Conservation (phyloP, 1,284 basidiomycete genomes). For the Ceratobasidium sp. region DNA sequence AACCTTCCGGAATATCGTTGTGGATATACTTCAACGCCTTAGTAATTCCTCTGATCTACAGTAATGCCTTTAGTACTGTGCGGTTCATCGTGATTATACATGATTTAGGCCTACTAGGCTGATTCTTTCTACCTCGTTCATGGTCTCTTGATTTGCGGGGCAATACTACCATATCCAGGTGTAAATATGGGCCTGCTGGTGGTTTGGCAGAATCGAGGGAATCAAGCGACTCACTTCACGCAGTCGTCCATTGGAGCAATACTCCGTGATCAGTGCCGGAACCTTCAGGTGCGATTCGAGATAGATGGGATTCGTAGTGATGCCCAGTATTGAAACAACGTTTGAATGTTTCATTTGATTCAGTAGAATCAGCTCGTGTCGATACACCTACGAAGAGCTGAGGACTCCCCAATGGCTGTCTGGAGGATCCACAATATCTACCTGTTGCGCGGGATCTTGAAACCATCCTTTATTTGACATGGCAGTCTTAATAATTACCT, state of each 20-base stretch:
- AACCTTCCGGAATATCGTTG: conserved; percentile 3
- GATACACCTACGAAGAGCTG: not conserved
- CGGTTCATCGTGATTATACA: not conserved
- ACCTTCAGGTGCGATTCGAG: not conserved
- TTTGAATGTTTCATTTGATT: conserved; percentile 13
- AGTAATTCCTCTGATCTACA: conserved; percentile 3
- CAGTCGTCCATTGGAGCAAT: conserved; percentile 20
- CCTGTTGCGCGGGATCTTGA: not conserved
- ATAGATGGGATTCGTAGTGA: conserved; percentile 10
- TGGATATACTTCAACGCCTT: not conserved
- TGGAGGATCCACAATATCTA: not conserved
- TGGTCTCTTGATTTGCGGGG: not conserved
- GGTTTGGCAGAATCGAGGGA: not conserved
- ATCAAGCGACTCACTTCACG: conserved; percentile 9
- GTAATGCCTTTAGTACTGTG: not conserved
- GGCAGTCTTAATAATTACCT: conserved; percentile 10
- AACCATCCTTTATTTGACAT: conserved; percentile 8
- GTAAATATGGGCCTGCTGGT: too few species aligned
- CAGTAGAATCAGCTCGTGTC: conserved; percentile 15
- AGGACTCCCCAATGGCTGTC: too few species aligned
- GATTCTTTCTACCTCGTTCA: not conserved
- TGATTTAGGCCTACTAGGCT: not conserved
- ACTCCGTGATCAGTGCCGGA: conserved; percentile 17
- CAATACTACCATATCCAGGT: not conserved
- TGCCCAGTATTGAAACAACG: conserved; percentile 12